These are phyloP conservation scores for Ambrosia artemisiifolia DNA, from an alignment of 129 eudicot species.

Conservation along the genomic window DNA sequence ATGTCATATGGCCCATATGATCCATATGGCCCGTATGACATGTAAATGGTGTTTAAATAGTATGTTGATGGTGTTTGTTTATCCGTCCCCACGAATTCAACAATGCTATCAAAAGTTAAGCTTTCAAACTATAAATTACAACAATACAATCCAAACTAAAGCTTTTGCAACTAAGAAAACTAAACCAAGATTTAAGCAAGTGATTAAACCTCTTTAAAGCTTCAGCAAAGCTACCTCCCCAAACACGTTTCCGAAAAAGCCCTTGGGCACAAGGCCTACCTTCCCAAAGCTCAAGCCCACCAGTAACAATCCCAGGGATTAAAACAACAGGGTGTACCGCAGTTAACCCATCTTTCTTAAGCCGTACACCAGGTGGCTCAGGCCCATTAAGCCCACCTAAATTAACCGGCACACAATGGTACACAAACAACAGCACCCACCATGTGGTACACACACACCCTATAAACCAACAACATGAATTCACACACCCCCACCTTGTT, in stretches of 20 bases:
- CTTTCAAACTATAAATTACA: background rate
- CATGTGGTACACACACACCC: conserved; percentile 68
- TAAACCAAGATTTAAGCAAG: background rate
- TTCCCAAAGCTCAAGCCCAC: conserved; percentile 98
- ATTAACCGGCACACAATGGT: conserved; percentile 53
- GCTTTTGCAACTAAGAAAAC: conserved; percentile 1
- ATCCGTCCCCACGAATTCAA: background rate
- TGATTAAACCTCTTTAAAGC: conserved; percentile 62
- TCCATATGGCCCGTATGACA: too few relatives aligned
- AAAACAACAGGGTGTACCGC: conserved; percentile 81
- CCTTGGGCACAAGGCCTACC: conserved; percentile 83
- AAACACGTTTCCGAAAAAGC: conserved; percentile 74
- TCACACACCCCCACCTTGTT: conserved; percentile 57
- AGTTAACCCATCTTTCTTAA: conserved; percentile 65
- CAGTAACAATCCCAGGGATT: conserved; percentile 92
- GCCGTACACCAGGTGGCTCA: conserved; percentile 72
- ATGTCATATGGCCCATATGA: too few relatives aligned
- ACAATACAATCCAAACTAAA: conserved; percentile 5
- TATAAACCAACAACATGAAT: conserved; percentile 72
- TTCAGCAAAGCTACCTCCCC: conserved; percentile 89
- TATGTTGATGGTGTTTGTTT: too few relatives aligned
- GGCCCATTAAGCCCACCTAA: conserved; percentile 49
- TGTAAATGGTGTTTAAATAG: too few relatives aligned
- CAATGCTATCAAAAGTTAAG: conserved; percentile 16
- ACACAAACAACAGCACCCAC: conserved; percentile 74